phyloP scores from a whole-genome alignment of 805 yeast species.

The Candida nanaspora region DNA sequence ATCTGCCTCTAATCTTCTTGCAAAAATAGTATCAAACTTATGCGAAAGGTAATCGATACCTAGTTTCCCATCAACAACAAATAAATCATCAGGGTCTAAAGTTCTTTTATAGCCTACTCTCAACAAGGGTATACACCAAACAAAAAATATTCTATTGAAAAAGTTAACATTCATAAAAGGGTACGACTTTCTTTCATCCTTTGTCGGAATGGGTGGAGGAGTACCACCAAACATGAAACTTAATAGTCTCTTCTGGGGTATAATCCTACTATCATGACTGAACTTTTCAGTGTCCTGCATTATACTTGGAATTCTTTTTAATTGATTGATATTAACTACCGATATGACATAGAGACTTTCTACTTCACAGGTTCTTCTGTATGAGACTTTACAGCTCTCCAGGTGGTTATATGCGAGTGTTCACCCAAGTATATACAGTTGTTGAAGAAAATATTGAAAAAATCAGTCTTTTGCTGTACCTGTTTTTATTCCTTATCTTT shows the following conservation, averaged over 20 bases:
- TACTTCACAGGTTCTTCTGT: too few species aligned
- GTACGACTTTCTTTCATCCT: constrained; percentile 39
- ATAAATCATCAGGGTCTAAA: constrained; percentile 59
- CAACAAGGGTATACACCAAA: constrained; percentile 66
- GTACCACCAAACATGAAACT: constrained; percentile 26
- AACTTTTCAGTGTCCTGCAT: background rate
- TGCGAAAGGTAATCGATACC: constrained; percentile 33
- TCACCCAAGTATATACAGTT: too few species aligned
- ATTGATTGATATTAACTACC: too few species aligned
- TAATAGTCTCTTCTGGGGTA: constrained; percentile 28
- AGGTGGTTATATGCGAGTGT: too few species aligned
- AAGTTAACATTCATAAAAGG: constrained; percentile 35
- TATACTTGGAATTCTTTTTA: background rate
- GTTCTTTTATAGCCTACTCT: constrained; percentile 66
- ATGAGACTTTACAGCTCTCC: too few species aligned
- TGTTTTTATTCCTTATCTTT: too few species aligned
- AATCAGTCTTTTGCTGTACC: too few species aligned
- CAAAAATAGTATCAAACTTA: constrained; percentile 29
- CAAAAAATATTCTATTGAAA: constrained; percentile 40
- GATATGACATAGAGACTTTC: too few species aligned
- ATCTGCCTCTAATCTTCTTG: constrained; percentile 21
- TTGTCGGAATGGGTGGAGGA: constrained; percentile 47
- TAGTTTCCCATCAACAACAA: constrained; percentile 32
- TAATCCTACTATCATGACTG: constrained; percentile 11
- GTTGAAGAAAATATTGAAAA: too few species aligned